Percentiles rank a stretch among this genome's conserved stretches.
Evolutionary conservation across 441 rosid genomes (phyloP).

Genomic region (Sinapis alba): DNA sequence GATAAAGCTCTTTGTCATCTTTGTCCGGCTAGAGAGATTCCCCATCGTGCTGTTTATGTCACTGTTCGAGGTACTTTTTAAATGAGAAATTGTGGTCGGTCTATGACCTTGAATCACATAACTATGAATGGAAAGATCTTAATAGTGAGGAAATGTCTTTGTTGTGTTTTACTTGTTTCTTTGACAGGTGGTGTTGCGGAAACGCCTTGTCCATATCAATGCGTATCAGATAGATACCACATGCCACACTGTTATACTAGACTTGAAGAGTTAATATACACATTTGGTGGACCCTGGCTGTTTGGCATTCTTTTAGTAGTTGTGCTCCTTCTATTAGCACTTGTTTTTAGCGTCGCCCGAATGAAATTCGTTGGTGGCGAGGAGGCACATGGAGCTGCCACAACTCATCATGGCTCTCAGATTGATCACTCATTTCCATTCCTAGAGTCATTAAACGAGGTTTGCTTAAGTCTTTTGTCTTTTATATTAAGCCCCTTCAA

Average conservation of each 20-base stretch:
- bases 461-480: conserved; percentile 28
- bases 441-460: conserved; percentile 93
- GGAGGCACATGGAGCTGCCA: conserved; percentile 61
- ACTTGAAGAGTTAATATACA: conserved; percentile 85
- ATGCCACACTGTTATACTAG: conserved; percentile 91
- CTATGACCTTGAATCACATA: conserved; percentile 22
- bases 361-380: conserved; percentile 86
- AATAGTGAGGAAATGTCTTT: neutral
- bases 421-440: conserved; percentile 83
- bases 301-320: conserved; percentile 74
- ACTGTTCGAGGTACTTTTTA: conserved; percentile 56
- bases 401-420: conserved; percentile 64
- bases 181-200: conserved; percentile 77
- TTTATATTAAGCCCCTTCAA: neutral
- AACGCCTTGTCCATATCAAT: conserved; percentile 82
- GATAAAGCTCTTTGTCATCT: conserved; percentile 62
- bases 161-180: neutral
- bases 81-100: neutral
- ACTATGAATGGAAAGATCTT: neutral
- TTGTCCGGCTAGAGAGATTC: conserved; percentile 75
- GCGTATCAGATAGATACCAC: conserved; percentile 83
- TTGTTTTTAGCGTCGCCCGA: conserved; percentile 90
- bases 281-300: conserved; percentile 97
- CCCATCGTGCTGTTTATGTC: conserved; percentile 67
- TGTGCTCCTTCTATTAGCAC: conserved; percentile 78